A percentile compares a stretch with the other conserved stretches of the same genome.
Evolutionary conservation across 495 filamentous ascomycete genomes (phyloP).

Genomic region (Cenococcum geophilum): DNA sequence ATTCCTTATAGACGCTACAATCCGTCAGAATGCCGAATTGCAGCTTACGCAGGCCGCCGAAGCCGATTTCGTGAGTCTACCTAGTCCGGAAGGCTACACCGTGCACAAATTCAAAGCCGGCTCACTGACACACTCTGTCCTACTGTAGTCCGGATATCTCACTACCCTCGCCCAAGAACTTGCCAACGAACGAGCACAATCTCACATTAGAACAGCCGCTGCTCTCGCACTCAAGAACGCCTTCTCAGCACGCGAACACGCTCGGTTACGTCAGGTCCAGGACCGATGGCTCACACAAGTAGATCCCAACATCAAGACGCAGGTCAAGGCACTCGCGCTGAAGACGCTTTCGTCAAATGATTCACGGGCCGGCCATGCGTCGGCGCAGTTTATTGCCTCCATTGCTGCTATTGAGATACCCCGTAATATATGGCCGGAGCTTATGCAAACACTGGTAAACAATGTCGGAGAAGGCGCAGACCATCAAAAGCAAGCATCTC

Average conservation of each 20-base stretch:
- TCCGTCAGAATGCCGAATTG: constrained; percentile 85
- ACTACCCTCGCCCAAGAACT: constrained; percentile 84
- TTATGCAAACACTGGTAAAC: constrained; percentile 80
- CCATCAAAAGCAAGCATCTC: constrained; percentile 85
- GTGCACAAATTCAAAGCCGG: background rate
- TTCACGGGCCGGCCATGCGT: constrained; percentile 73
- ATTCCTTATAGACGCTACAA: constrained; percentile 65
- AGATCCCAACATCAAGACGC: constrained; percentile 66
- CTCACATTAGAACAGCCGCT: constrained; percentile 82
- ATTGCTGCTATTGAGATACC: constrained; percentile 94
- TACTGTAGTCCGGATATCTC: constrained; percentile 74
- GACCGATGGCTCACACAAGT: constrained; percentile 82
- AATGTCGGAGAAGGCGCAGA: constrained; percentile 83
- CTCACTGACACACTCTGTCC: constrained; percentile 30
- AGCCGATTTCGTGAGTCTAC: constrained; percentile 79
- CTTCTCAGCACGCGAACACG: constrained; percentile 83
- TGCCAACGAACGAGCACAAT: constrained; percentile 77
- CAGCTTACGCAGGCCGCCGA: constrained; percentile 89
- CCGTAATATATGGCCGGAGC: constrained; percentile 87
- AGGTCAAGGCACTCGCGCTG: constrained; percentile 81
- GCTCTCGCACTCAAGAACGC: constrained; percentile 97
- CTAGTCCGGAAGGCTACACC: constrained; percentile 15
- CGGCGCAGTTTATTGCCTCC: constrained; percentile 90
- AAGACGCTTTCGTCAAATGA: constrained; percentile 74
- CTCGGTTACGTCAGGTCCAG: constrained; percentile 80